These are phyloP conservation scores for Pyrenophora seminiperda DNA, from an alignment of 2,329 filamentous ascomycete species.

Conservation along the genomic window DNA sequence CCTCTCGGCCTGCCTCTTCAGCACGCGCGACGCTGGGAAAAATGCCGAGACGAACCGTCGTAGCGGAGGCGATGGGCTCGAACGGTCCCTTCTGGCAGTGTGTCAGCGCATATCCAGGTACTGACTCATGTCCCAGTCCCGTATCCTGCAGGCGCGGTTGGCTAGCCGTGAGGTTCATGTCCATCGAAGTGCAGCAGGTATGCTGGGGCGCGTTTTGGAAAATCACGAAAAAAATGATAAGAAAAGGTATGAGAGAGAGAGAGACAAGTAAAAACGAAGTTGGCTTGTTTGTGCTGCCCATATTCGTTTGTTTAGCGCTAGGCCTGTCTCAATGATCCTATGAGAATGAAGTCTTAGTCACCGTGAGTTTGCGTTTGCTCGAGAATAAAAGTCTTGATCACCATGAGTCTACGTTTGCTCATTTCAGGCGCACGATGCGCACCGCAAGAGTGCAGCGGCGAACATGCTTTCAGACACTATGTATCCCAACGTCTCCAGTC, in stretches of 20 bases:
- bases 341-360: not conserved
- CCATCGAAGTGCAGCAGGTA: not conserved
- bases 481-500: too few relatives aligned
- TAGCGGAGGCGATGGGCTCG: not conserved
- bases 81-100: not conserved
- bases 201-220: not conserved
- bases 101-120: not conserved
- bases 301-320: not conserved
- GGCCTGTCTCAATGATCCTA: not conserved
- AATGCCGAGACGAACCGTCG: conserved; percentile 1
- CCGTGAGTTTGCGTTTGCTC: conserved; percentile 3
- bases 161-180: not conserved
- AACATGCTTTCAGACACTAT: too few relatives aligned
- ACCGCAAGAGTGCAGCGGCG: too few relatives aligned
- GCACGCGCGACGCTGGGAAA: conserved; percentile 1
- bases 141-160: not conserved
- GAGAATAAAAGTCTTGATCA: conserved; percentile 1
- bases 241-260: too few relatives aligned
- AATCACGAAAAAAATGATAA: too few relatives aligned
- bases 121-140: too few relatives aligned
- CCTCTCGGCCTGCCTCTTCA: not conserved
- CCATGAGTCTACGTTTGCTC: conserved; percentile 2
- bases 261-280: too few relatives aligned
- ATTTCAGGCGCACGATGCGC: not conserved
- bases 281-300: not conserved